Evolutionary conservation across 2,329 filamentous ascomycete species (phyloP).

Genomic region (Fusarium humuli): DNA sequence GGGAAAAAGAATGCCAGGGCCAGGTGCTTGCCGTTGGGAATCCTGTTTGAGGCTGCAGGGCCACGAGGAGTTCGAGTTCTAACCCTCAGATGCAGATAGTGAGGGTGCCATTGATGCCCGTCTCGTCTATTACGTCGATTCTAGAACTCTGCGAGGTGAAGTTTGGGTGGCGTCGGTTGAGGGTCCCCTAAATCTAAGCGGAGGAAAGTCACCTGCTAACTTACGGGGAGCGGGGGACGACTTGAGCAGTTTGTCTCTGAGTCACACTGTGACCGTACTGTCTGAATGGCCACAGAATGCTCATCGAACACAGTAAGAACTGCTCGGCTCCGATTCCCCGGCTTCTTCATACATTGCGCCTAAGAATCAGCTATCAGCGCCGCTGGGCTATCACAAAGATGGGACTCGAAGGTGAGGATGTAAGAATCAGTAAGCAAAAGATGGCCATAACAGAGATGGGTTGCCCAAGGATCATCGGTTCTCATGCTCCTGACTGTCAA

Average conservation of each 20-base stretch:
- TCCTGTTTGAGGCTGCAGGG: constrained; percentile 35
- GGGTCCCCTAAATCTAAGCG: constrained; percentile 17
- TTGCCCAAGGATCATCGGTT: background rate
- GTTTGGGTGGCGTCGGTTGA: constrained; percentile 26
- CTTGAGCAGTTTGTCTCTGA: background rate
- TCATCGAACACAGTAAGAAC: background rate
- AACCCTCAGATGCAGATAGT: background rate
- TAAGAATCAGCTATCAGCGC: background rate
- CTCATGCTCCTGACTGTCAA: background rate
- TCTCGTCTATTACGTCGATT: constrained; percentile 8
- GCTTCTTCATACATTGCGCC: constrained; percentile 7
- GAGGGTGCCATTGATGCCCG: constrained; percentile 9
- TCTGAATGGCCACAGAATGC: rapidly evolving
- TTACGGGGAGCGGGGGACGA: constrained; percentile 22
- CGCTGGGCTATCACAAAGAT: background rate
- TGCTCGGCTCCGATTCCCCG: background rate
- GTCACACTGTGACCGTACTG: constrained; percentile 4
- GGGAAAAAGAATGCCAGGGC: constrained; percentile 39
- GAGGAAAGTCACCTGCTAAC: constrained; percentile 35
- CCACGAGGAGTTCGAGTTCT: constrained; percentile 3
- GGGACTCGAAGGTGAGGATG: background rate
- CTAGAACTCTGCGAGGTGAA: constrained; percentile 25
- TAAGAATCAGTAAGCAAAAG: background rate
- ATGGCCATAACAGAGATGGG: background rate
- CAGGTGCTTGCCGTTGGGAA: constrained; percentile 33